A percentile compares a stretch with the other conserved stretches of the same genome.
Conservation (phyloP, 371 early-diverging fungal species). For the Haplosporangium sp. region DNA sequence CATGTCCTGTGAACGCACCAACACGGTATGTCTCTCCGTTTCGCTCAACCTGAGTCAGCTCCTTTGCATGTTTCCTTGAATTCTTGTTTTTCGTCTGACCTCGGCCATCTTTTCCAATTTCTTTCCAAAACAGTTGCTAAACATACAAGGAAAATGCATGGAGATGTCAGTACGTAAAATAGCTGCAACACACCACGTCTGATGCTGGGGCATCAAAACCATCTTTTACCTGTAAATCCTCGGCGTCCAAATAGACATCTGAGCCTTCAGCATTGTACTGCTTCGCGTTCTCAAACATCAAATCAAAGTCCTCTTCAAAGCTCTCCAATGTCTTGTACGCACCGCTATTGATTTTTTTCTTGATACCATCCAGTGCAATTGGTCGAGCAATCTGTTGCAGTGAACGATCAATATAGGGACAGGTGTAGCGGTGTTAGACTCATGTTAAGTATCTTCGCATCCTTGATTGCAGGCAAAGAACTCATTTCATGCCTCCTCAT, state of each 20-base stretch:
- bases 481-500: conserved; percentile 70
- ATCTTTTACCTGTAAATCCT: conserved; percentile 63
- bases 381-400: conserved; percentile 37
- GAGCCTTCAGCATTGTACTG: conserved; percentile 84
- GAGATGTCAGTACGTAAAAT: neutral
- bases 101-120: conserved; percentile 41
- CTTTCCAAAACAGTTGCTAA: conserved; percentile 48
- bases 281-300: conserved; percentile 85
- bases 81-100: conserved; percentile 25
- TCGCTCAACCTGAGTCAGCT: conserved; percentile 23
- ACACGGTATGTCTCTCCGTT: conserved; percentile 23
- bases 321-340: conserved; percentile 67
- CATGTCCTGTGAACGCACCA: conserved; percentile 17
- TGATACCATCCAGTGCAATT: conserved; percentile 42
- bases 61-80: conserved; percentile 27
- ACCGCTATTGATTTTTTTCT: conserved; percentile 59
- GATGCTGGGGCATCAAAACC: too few species aligned
- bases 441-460: neutral
- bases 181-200: neutral
- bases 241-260: conserved; percentile 80
- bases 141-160: neutral
- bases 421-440: neutral
- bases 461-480: neutral
- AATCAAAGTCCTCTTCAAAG: conserved; percentile 72
- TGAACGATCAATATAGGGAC: neutral